Evolutionary conservation across 345 rosid genomes (phyloP).

Genomic region (Arabis hirsuta): DNA sequence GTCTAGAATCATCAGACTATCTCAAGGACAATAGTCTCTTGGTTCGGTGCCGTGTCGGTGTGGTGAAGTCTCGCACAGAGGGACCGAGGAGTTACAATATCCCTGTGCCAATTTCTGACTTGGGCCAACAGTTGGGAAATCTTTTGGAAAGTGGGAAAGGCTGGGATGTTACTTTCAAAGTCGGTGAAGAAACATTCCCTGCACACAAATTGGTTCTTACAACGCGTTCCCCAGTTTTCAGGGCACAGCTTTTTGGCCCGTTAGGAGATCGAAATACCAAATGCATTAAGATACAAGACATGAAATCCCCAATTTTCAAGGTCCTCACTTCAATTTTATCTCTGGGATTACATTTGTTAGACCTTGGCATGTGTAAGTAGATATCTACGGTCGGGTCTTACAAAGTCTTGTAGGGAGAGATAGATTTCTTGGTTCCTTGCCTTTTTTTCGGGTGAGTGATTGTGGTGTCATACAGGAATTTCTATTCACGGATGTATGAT

Average conservation of each 20-base stretch:
- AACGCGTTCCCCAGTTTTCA: constrained; percentile 76
- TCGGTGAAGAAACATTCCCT: constrained; percentile 61
- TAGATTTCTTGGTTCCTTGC: constrained; percentile 57
- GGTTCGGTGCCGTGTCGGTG: constrained; percentile 78
- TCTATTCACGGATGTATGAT: constrained; percentile 49
- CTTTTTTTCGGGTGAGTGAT: constrained; percentile 63
- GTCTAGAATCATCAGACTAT: constrained; percentile 70
- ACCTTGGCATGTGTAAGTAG: constrained; percentile 31
- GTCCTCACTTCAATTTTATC: constrained; percentile 37
- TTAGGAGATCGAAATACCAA: constrained; percentile 57
- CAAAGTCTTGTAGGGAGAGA: constrained; percentile 50
- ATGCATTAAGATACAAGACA: constrained; percentile 61
- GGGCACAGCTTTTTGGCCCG: constrained; percentile 83
- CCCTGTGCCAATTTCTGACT: constrained; percentile 59
- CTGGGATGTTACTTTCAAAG: constrained; percentile 64
- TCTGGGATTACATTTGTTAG: constrained; percentile 20
- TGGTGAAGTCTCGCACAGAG: constrained; percentile 69
- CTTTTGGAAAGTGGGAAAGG: constrained; percentile 66
- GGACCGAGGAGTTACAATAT: constrained; percentile 65
- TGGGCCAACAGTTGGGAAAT: constrained; percentile 60
- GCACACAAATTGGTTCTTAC: constrained; percentile 80
- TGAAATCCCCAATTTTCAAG: constrained; percentile 72
- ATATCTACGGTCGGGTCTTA: constrained; percentile 26
- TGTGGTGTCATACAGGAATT: constrained; percentile 73
- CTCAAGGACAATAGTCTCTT: constrained; percentile 70